phyloP scores from a whole-genome alignment of 208 protist genomes.

The Strigomonas culicis region DNA sequence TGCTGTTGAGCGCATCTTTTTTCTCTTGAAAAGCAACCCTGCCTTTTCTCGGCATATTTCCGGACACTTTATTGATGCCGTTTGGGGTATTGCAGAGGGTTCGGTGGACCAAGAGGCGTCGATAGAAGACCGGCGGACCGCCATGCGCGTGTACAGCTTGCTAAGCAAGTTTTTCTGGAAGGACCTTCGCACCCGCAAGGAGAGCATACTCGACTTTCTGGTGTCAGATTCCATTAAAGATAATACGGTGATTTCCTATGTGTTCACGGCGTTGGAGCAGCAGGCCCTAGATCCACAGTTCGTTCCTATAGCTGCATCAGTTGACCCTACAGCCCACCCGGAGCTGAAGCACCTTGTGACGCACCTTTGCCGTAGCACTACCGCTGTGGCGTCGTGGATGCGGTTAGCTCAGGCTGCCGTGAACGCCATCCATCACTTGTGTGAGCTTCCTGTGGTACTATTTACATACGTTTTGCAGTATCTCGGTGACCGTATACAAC shows the following conservation, averaged over 20 bases:
- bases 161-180: constrained; percentile 71
- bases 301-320: constrained; percentile 42
- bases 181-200: constrained; percentile 60
- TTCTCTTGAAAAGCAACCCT: constrained; percentile 57
- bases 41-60: constrained; percentile 55
- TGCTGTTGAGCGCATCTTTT: constrained; percentile 80
- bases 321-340: constrained; percentile 41
- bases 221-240: constrained; percentile 46
- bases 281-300: constrained; percentile 71
- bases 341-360: constrained; percentile 68
- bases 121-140: constrained; percentile 64
- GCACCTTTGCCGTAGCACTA: constrained; percentile 79
- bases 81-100: constrained; percentile 85
- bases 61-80: constrained; percentile 73
- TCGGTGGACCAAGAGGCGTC: constrained; percentile 48
- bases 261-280: constrained; percentile 67
- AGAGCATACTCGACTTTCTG: constrained; percentile 73
- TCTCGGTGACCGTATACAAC: constrained; percentile 19
- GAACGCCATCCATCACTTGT: constrained; percentile 71
- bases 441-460: constrained; percentile 61
- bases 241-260: constrained; percentile 81
- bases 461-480: constrained; percentile 81
- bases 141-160: constrained; percentile 87
- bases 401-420: constrained; percentile 65
- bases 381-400: constrained; percentile 73